Conservation (phyloP, 2,329 filamentous ascomycete genomes). For the Apiospora kogelbergensis region DNA sequence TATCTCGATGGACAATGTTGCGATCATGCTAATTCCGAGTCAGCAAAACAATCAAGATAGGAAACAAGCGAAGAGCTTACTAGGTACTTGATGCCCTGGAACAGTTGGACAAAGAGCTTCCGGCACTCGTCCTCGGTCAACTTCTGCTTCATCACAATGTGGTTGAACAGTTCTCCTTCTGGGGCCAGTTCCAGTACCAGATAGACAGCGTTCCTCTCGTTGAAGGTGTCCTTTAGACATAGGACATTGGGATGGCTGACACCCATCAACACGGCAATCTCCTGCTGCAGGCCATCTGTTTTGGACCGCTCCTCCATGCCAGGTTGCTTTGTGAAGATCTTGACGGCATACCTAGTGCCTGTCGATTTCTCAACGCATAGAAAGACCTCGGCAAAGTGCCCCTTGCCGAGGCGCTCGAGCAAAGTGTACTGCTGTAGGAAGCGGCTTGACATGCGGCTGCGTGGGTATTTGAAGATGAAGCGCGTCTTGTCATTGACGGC, state of each 20-base stretch:
- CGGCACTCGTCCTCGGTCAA: conserved; percentile 80
- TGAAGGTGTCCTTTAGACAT: conserved; percentile 92
- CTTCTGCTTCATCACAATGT: conserved; percentile 88
- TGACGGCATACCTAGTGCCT: conserved; percentile 85
- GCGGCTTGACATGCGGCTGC: conserved; percentile 67
- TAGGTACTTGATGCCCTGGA: conserved; percentile 92
- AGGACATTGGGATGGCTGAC: conserved; percentile 92
- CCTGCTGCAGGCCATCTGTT: conserved; percentile 85
- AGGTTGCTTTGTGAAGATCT: conserved; percentile 85
- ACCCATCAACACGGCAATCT: conserved; percentile 96
- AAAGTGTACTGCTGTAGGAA: conserved; percentile 88
- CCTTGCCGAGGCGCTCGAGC: conserved; percentile 84
- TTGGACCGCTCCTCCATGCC: conserved; percentile 83
- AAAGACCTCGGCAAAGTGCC: conserved; percentile 93
- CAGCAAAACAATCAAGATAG: conserved; percentile 21
- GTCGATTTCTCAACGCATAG: conserved; percentile 83
- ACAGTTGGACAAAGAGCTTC: conserved; percentile 86
- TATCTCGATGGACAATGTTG: conserved; percentile 95
- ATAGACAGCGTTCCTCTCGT: conserved; percentile 87
- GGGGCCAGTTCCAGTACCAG: conserved; percentile 86
- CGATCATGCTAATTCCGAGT: conserved; percentile 74
- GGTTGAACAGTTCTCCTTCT: conserved; percentile 94
- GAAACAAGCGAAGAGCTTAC: conserved; percentile 51
- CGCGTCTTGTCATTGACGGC: conserved; percentile 80
- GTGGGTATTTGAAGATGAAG: conserved; percentile 90